Conservation (phyloP, 805 yeast genomes). For the Yamadazyma takamatsuzukensis region DNA sequence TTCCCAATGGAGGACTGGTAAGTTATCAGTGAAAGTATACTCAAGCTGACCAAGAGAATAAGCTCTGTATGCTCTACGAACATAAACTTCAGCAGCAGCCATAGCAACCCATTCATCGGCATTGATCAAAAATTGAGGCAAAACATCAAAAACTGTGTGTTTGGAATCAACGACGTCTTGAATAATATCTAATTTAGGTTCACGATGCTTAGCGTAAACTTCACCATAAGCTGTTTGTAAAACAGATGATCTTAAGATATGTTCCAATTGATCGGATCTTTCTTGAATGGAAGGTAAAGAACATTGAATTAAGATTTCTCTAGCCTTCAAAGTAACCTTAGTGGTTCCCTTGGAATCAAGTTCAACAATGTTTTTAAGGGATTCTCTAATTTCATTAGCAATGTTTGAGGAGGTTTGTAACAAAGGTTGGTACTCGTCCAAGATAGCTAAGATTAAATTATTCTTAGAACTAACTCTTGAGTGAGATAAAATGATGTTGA, state of each 20-base stretch:
- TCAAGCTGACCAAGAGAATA: conserved; percentile 78
- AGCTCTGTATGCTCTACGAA: conserved; percentile 95
- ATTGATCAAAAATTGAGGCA: conserved; percentile 84
- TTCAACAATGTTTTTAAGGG: conserved; percentile 77
- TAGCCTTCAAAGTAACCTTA: conserved; percentile 90
- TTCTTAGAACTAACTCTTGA: conserved; percentile 91
- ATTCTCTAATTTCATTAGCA: conserved; percentile 62
- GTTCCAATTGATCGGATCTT: conserved; percentile 96
- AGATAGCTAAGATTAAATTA: conserved; percentile 79
- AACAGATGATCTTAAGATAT: conserved; percentile 87
- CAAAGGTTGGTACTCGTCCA: conserved; percentile 76
- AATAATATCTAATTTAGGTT: conserved; percentile 76
- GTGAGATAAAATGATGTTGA: conserved; percentile 76
- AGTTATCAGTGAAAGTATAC: conserved; percentile 51
- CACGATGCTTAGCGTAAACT: conserved; percentile 65
- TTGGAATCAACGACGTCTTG: conserved; percentile 94
- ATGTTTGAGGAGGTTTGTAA: conserved; percentile 70
- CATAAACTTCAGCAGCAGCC: conserved; percentile 96
- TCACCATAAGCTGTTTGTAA: conserved; percentile 89
- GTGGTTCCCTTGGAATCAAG: conserved; percentile 88
- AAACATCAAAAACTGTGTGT: conserved; percentile 93
- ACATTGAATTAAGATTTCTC: conserved; percentile 95
- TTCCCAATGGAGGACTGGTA: conserved; percentile 81
- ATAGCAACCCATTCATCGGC: conserved; percentile 83
- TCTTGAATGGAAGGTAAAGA: conserved; percentile 95